A percentile compares a stretch with the other conserved stretches of the same genome.
phyloP scores from a whole-genome alignment of 257 asterid species.

The Verbena officinalis region DNA sequence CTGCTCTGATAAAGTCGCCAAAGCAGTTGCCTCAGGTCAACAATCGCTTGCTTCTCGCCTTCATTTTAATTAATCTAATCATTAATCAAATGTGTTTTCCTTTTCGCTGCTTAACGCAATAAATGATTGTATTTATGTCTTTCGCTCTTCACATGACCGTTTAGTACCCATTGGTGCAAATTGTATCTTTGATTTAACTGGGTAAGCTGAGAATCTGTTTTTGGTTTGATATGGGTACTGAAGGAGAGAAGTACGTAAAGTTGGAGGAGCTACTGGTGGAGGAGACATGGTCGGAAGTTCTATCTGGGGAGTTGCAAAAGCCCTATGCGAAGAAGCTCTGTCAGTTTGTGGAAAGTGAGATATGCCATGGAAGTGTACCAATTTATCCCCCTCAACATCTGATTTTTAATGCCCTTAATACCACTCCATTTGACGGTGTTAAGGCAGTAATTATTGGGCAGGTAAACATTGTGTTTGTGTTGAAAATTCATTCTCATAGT shows the following conservation, averaged over 20 bases:
- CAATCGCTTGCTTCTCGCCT: not conserved
- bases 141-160: no score
- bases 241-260: conserved; percentile 52
- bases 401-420: conserved; percentile 81
- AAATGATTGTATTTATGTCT: no score
- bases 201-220: conserved; percentile 19
- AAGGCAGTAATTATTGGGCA: conserved; percentile 95
- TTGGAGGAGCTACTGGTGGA: conserved; percentile 83
- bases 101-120: no score
- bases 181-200: no score
- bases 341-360: conserved; percentile 67
- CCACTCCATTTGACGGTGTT: conserved; percentile 73
- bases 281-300: conserved; percentile 71
- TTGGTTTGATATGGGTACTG: conserved; percentile 29
- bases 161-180: no score
- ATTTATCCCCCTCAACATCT: conserved; percentile 89
- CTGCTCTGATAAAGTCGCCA: conserved; percentile 62
- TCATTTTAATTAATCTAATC: conserved; percentile 3
- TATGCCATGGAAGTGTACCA: conserved; percentile 52
- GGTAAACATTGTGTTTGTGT: conserved; percentile 42
- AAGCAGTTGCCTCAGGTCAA: conserved; percentile 46
- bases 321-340: conserved; percentile 66
- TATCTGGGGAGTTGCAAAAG: conserved; percentile 74
- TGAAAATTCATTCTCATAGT: conserved; percentile 16
- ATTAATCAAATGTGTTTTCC: no score